phyloP scores from a whole-genome alignment of 306 rosid species.

The Acacia melanoxylon region DNA sequence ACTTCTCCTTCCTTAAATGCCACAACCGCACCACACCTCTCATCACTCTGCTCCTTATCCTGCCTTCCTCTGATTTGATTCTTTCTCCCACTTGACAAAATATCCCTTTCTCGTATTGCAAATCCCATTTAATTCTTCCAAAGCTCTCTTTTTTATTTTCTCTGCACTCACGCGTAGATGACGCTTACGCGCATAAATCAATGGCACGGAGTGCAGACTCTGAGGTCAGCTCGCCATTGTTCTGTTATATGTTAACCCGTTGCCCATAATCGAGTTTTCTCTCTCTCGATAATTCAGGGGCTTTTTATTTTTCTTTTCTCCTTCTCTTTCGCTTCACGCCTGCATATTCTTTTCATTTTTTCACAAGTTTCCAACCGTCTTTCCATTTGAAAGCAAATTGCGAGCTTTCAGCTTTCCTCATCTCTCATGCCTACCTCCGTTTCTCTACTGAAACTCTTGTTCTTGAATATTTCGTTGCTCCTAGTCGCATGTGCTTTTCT shows the following conservation, averaged over 20 bases:
- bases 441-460: slow-evolving; percentile 27
- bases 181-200: background rate
- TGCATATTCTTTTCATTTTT: slow-evolving; percentile 18
- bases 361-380: slow-evolving; percentile 21
- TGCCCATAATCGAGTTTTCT: background rate
- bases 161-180: background rate
- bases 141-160: background rate
- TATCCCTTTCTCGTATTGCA: background rate
- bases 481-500: slow-evolving; percentile 32
- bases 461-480: slow-evolving; percentile 51
- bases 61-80: background rate
- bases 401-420: slow-evolving; percentile 9
- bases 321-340: background rate
- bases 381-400: background rate
- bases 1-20: background rate
- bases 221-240: background rate
- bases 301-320: background rate
- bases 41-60: background rate
- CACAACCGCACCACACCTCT: background rate
- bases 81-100: background rate
- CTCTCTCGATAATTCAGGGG: background rate
- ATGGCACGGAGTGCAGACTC: background rate
- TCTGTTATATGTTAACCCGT: background rate
- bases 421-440: slow-evolving; percentile 20
- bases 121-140: slow-evolving; percentile 2